Percentiles rank a stretch among this genome's conserved stretches.
Conservation (phyloP, 2,329 filamentous ascomycete species). For the Ascocoryne sarcoides region DNA sequence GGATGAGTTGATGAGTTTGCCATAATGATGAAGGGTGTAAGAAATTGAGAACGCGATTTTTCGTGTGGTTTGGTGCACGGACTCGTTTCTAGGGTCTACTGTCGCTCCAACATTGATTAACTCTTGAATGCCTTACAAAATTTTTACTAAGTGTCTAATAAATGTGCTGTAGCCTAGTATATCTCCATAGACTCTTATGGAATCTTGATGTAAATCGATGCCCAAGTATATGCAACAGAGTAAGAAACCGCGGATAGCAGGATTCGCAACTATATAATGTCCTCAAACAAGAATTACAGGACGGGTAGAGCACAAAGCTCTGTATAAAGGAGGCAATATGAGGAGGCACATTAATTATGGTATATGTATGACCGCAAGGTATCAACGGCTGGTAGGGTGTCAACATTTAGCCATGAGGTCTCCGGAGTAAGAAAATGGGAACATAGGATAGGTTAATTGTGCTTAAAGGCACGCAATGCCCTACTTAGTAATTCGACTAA, state of each 20-base stretch:
- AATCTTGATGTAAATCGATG: slow-evolving; percentile 6
- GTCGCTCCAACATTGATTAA: slow-evolving; percentile 43
- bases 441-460: too few species aligned
- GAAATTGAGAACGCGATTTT: too few species aligned
- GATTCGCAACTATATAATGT: slow-evolving; percentile 7
- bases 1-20: too few species aligned
- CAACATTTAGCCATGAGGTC: slow-evolving; percentile 8
- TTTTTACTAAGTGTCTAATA: slow-evolving; percentile 2
- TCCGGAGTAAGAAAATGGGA: slow-evolving; percentile 4
- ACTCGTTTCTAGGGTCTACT: too few species aligned
- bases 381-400: background rate
- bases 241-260: slow-evolving; percentile 4
- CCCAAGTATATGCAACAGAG: slow-evolving; percentile 7
- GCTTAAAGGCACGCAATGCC: too few species aligned
- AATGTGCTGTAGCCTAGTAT: slow-evolving; percentile 34
- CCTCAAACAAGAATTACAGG: slow-evolving; percentile 27
- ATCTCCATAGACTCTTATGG: slow-evolving; percentile 9
- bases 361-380: too few species aligned
- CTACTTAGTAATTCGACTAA: too few species aligned
- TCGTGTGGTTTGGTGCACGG: too few species aligned
- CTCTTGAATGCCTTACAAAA: slow-evolving; percentile 35
- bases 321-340: background rate
- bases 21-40: too few species aligned
- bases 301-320: too few species aligned
- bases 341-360: background rate